Evolutionary conservation across 371 early-diverging fungal genomes (phyloP), one percentile per base, ranked within the genome.

Genomic region (Coemansia sp.): DNA sequence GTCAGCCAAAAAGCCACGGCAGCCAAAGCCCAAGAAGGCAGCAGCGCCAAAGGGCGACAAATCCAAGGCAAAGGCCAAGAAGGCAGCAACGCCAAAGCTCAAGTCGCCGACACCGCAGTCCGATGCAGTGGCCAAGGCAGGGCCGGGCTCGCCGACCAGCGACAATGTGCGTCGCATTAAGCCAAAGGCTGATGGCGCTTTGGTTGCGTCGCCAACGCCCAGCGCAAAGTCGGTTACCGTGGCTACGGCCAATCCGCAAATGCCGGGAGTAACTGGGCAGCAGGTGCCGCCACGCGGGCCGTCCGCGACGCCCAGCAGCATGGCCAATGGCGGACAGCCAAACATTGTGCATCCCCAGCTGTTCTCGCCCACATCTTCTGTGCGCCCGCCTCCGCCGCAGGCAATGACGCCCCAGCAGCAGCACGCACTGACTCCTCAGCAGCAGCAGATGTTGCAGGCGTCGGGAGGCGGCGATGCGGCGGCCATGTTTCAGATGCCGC

Each of bases 71-170:
- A 73, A 65, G 56, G 25, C 63, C 23, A 62, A 53, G n/a, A 77
- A 71, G 63, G 68, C 64, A 3, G 70, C 75, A 0, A 77, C 77
- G 16, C 77, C 77, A 18, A 77, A 77, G 37, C 61, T 77, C 57
- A 71, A 71, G 65, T 77, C 77, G 25, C 78, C 78, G 0, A 71
- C 78, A 0, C 78, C 78, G 14, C 59, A 64, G 23, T 51, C 67
- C 3, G 30, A 28, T 21, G 14, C 40, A 12, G 64, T 55, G 12
- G 11, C 12, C 4, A 33, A 20, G 23, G 9, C 7, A 1, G 59
- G 61, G 16, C 55, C 67, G 1, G 53, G 40, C 14, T 67, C 75
- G 20, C 67, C 75, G 6, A 33, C 57, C 8, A 50, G 61, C 42
- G 77, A 71, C 12, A 11, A 62, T 0, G 30, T 65, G 11, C 68